Conservation (phyloP, 2,329 filamentous ascomycete species). For the Microcera coccophila region DNA sequence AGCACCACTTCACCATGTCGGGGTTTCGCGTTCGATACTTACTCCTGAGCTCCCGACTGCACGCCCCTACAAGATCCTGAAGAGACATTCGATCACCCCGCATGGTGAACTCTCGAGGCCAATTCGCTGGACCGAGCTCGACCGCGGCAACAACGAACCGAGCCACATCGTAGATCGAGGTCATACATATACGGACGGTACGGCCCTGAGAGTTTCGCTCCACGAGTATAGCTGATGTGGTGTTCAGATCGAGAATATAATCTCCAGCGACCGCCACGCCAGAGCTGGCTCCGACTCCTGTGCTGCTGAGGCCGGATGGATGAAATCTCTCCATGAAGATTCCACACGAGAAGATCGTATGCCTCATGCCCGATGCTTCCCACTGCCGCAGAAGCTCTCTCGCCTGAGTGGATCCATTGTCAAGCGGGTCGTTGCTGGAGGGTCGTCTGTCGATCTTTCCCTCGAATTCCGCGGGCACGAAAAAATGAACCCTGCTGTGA, state of each 20-base stretch:
- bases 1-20: conserved; percentile 10
- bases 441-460: conserved; percentile 56
- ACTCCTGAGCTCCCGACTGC: conserved; percentile 49
- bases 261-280: conserved; percentile 55
- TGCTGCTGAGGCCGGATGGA: conserved; percentile 58
- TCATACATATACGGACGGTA: conserved; percentile 59
- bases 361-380: conserved; percentile 53
- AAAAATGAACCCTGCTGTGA: conserved; percentile 59
- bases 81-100: conserved; percentile 62
- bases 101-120: conserved; percentile 68
- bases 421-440: conserved; percentile 51
- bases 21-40: conserved; percentile 15
- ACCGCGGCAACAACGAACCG: conserved; percentile 68
- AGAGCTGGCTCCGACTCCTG: conserved; percentile 56
- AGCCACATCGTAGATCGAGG: conserved; percentile 65
- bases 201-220: conserved; percentile 48
- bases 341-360: conserved; percentile 69
- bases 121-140: conserved; percentile 55
- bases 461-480: conserved; percentile 74
- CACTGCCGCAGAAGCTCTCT: conserved; percentile 55
- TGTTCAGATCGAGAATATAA: conserved; percentile 62
- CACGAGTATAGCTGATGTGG: conserved; percentile 57
- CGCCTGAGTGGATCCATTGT: conserved; percentile 57
- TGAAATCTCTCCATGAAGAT: conserved; percentile 73
- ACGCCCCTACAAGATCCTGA: conserved; percentile 52